Conservation (phyloP, 208 protist genomes). For the Leishmania arabica region DNA sequence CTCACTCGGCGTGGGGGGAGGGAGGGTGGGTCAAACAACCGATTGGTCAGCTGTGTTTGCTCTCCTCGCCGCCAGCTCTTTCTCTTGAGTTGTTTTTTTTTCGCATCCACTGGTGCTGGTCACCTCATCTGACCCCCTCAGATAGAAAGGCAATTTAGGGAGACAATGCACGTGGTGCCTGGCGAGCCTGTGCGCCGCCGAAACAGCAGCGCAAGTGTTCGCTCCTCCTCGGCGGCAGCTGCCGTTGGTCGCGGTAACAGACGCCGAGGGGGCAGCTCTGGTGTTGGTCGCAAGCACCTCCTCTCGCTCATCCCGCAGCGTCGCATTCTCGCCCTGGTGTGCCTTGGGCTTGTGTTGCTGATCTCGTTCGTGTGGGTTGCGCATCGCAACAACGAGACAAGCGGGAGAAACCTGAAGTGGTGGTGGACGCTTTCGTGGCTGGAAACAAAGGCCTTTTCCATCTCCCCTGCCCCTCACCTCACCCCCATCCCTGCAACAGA, state of each 20-base stretch:
- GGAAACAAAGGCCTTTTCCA: conserved; percentile 10
- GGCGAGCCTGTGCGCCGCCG: conserved; percentile 22
- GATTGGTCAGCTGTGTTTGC: not conserved
- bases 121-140: not conserved
- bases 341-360: conserved; percentile 6
- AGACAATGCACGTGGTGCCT: conserved; percentile 7
- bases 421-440: not conserved
- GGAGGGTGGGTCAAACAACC: not conserved
- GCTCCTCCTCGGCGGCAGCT: not conserved
- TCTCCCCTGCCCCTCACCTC: conserved; percentile 2
- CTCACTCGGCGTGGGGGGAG: not conserved
- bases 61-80: not conserved
- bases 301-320: not conserved
- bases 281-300: not conserved
- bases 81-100: not conserved
- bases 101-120: not conserved
- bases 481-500: conserved; percentile 13
- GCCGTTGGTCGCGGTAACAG: conserved; percentile 2
- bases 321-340: not conserved
- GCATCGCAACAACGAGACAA: not conserved
- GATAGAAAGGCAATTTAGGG: not conserved
- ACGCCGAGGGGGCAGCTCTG: conserved; percentile 1
- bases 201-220: conserved; percentile 6
- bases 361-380: conserved; percentile 17
- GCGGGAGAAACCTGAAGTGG: conserved; percentile 4